These are phyloP conservation scores for Lasiosphaeris hirsuta DNA, from an alignment of 495 filamentous ascomycete species.

Conservation along the genomic window DNA sequence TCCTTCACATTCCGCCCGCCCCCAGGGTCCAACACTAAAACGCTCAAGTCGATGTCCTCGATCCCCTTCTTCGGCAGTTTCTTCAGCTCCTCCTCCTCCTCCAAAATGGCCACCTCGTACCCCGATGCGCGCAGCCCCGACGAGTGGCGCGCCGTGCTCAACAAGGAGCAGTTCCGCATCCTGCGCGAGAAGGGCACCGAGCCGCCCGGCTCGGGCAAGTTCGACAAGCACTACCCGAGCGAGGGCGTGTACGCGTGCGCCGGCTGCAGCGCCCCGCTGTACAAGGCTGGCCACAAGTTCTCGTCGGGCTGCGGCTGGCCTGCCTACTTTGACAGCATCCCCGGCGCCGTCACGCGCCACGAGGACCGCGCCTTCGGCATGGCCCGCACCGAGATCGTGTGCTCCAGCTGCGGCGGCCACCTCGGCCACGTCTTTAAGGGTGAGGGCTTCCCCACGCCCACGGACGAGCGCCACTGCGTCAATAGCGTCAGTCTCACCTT, in stretches of 20 bases:
- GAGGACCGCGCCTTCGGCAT: slow-evolving; percentile 77
- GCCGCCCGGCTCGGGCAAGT: slow-evolving; percentile 70
- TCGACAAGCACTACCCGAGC: slow-evolving; percentile 77
- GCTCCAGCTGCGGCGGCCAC: slow-evolving; percentile 90
- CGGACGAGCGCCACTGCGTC: slow-evolving; percentile 95
- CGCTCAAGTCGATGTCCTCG: slow-evolving; percentile 54
- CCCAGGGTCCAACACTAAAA: neutral
- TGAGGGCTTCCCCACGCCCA: slow-evolving; percentile 84
- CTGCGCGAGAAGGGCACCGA: slow-evolving; percentile 92
- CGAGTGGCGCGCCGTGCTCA: slow-evolving; percentile 86
- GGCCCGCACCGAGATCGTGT: slow-evolving; percentile 87
- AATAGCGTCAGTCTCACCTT: slow-evolving; percentile 93
- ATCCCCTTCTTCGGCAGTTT: slow-evolving; percentile 76
- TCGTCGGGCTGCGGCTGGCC: slow-evolving; percentile 96
- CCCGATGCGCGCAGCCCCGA: slow-evolving; percentile 75
- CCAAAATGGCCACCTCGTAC: slow-evolving; percentile 57
- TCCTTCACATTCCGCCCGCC: neutral
- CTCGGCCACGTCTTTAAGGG: slow-evolving; percentile 97
- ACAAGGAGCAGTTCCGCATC: slow-evolving; percentile 86
- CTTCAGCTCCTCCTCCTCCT: slow-evolving; percentile 57
- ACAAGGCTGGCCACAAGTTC: slow-evolving; percentile 89
- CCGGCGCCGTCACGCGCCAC: slow-evolving; percentile 80
- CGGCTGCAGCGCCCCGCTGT: slow-evolving; percentile 82
- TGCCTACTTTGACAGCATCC: slow-evolving; percentile 91
- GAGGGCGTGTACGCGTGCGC: slow-evolving; percentile 80